Percentiles rank a stretch among this genome's conserved stretches.
phyloP scores from a whole-genome alignment of 495 filamentous ascomycete species.

The Endocarpon pusillum region DNA sequence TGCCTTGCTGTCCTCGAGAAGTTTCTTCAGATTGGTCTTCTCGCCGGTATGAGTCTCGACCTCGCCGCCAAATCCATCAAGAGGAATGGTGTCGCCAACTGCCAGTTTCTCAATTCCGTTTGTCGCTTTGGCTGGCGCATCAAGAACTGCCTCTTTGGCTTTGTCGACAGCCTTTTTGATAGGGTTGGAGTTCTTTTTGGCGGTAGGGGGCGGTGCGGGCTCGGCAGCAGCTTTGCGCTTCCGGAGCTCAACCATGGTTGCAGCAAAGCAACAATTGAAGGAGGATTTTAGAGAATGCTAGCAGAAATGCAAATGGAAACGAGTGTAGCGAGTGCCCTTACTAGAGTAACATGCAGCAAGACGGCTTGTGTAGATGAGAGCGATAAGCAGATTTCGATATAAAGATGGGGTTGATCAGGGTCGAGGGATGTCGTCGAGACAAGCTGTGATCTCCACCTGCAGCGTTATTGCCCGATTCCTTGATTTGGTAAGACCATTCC shows the following conservation, averaged over 20 bases:
- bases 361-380: too few species aligned
- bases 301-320: too few species aligned
- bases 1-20: constrained; percentile 65
- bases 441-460: too few species aligned
- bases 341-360: too few species aligned
- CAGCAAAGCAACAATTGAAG: too few species aligned
- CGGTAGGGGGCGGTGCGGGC: constrained; percentile 32
- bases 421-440: too few species aligned
- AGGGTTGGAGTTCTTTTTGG: constrained; percentile 30
- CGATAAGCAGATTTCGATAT: too few species aligned
- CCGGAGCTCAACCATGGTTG: constrained; percentile 47
- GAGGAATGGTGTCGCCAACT: constrained; percentile 35
- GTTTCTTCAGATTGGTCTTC: constrained; percentile 55
- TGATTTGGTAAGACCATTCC: too few species aligned
- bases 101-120: constrained; percentile 14
- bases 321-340: too few species aligned
- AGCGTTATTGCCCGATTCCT: too few species aligned
- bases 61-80: constrained; percentile 66
- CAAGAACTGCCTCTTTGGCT: constrained; percentile 15
- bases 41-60: constrained; percentile 68
- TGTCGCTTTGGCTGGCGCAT: constrained; percentile 9
- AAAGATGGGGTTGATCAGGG: too few species aligned
- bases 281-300: too few species aligned
- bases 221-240: constrained; percentile 53
- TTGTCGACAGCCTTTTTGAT: constrained; percentile 28